A percentile compares a stretch with the other conserved stretches of the same genome.
Evolutionary conservation across 1,139 yeast species (phyloP).

Genomic region (Kodamaea plutei): DNA sequence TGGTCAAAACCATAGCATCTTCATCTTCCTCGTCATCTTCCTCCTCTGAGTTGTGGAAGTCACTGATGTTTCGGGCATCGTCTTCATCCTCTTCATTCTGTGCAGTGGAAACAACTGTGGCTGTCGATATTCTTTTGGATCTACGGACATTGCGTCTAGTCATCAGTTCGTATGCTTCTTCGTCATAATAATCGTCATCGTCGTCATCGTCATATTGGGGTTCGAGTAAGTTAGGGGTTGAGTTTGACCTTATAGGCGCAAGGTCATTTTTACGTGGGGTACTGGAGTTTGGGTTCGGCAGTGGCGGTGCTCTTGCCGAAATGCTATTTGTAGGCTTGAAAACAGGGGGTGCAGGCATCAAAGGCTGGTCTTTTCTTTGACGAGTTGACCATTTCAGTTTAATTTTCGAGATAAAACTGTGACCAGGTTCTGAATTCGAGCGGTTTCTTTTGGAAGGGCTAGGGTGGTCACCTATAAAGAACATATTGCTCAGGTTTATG

Average conservation of each 20-base stretch:
- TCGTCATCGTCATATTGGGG: conserved; percentile 10
- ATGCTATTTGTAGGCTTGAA: conserved; percentile 4
- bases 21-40: conserved; percentile 23
- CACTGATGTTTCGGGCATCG: conserved; percentile 26
- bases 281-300: not conserved
- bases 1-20: conserved; percentile 9
- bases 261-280: not conserved
- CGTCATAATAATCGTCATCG: conserved; percentile 13
- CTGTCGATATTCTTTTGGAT: conserved; percentile 4
- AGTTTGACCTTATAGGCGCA: conserved; percentile 8
- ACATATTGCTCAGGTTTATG: conserved; percentile 4
- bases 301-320: conserved; percentile 2
- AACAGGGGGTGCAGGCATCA: conserved; percentile 2
- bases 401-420: conserved; percentile 19
- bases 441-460: conserved; percentile 11
- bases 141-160: conserved; percentile 8
- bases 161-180: conserved; percentile 11
- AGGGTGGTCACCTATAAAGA: conserved; percentile 8
- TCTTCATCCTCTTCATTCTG: conserved; percentile 26
- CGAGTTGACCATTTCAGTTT: conserved; percentile 12
- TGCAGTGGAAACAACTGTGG: not conserved
- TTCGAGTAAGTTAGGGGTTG: conserved; percentile 8
- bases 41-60: conserved; percentile 35
- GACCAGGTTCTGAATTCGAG: conserved; percentile 14
- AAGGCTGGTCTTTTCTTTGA: conserved; percentile 8